Percentiles rank a stretch among this genome's conserved stretches.
Evolutionary conservation across 2,329 filamentous ascomycete species (phyloP).

Genomic region (Capronia americana): DNA sequence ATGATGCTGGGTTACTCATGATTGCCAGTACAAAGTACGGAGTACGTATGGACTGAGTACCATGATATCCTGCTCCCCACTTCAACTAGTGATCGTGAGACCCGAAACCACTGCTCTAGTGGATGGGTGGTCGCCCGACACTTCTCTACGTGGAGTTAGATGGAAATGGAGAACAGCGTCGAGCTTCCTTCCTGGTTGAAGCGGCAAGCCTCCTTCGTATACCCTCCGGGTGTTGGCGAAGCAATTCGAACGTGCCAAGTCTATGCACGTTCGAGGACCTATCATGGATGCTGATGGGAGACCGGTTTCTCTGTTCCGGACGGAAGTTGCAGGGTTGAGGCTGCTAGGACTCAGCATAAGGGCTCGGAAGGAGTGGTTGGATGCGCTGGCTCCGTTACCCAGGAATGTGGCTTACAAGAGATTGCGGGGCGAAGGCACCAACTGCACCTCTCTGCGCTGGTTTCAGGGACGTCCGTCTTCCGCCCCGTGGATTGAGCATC

Average conservation of each 20-base stretch:
- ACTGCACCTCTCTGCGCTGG: background rate
- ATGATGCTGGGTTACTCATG: too few species aligned
- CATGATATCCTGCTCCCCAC: background rate
- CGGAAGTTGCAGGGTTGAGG: background rate
- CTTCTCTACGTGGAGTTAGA: too few species aligned
- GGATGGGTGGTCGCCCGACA: background rate
- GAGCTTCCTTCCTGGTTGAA: background rate
- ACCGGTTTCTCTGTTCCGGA: conserved; percentile 4
- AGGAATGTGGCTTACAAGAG: background rate
- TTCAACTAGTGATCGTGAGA: background rate
- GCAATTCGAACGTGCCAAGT: conserved; percentile 16
- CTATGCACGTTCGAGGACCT: background rate
- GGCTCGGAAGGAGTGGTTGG: background rate
- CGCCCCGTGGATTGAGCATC: conserved; percentile 1
- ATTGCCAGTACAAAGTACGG: background rate
- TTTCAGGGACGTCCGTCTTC: conserved; percentile 10
- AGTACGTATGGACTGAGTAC: too few species aligned
- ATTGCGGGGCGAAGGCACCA: conserved; percentile 4
- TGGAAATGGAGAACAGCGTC: background rate
- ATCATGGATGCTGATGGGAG: background rate
- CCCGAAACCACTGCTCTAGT: background rate
- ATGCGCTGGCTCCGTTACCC: background rate
- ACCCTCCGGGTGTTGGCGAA: background rate
- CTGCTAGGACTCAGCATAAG: background rate
- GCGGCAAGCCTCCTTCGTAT: conserved; percentile 2